Evolutionary conservation across 129 eudicot species (phyloP), one percentile per base, ranked within the genome.

Genomic region (Pulicaria dysenterica): DNA sequence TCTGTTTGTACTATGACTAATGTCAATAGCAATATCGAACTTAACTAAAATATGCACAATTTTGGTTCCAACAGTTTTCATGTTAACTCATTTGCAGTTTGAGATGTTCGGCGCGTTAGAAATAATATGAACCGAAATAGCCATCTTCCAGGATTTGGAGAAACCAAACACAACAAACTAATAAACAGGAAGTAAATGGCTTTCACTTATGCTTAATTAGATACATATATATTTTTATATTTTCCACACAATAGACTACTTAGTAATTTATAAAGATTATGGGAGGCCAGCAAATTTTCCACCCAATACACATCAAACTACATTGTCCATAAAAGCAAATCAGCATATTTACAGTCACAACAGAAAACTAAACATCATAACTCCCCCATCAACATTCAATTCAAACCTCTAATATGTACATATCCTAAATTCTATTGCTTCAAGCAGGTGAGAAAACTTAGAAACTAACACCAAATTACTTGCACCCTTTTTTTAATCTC

Each of bases 401-500:
- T 47, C 67, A 62, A 47, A 75, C 75, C 70, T 77, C 81, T 77
- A 77, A 76, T 77, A 69, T 69, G 50, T 53, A 69, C 81, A 69
- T 41, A 55, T 15, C 48, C 24, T 74, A 64, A 12, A 24, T 62
- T 59, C 77, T 60, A 36, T n/a, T 72, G 42, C 64, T 75, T 75
- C 79, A 66, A 47, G 31, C 58, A 56, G 7, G 17, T 6, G 45
- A 58, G 39, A 75, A 19, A 75, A 64, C 58, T 54, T 4, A 42
- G 44, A 53, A 74, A 54, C 73, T 45, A 75, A n/a, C 39, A 75
- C 73, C 73, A 65, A 31, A 64, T 49, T 73, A 62, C 64, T 7
- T 44, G 54, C 79, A 19, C 39, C 79, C 66, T 40, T 31, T 64
- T 64, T 43, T 47, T 7, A 13, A 67, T 57, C 55, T 17, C 72